Percentiles rank a stretch among this genome's conserved stretches.
Evolutionary conservation across 225 moss, liverwort and hornwort genomes (phyloP).

Genomic region (Anthoceros angustus): DNA sequence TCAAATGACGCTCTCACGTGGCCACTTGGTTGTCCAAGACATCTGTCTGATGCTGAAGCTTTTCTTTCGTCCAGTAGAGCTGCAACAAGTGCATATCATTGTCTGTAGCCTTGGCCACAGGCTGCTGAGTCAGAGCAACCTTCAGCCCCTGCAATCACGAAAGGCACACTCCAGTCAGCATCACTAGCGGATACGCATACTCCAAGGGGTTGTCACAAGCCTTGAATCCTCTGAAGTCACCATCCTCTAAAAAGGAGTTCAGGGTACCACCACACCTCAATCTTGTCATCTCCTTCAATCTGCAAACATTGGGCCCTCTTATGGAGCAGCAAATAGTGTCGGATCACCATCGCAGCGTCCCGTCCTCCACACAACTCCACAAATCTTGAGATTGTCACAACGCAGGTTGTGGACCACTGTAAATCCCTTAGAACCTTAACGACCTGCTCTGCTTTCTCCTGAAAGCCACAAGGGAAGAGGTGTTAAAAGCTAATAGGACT

Average conservation of each 20-base stretch:
- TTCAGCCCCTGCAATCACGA: conserved; percentile 65
- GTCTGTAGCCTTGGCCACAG: conserved; percentile 34
- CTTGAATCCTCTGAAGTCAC: not conserved
- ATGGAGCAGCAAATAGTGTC: conserved; percentile 32
- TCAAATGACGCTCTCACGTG: conserved; percentile 26
- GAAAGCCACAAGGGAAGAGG: conserved; percentile 9
- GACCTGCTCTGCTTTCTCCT: conserved; percentile 50
- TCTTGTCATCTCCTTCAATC: conserved; percentile 39
- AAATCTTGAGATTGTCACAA: conserved; percentile 50
- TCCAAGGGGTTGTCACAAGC: not conserved
- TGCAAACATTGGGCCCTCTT: conserved; percentile 36
- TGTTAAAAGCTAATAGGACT: not conserved
- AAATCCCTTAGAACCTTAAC: conserved; percentile 36
- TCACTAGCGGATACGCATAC: not conserved
- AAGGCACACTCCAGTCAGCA: not conserved
- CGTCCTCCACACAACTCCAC: conserved; percentile 69
- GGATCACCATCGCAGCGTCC: conserved; percentile 55
- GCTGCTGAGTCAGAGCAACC: conserved; percentile 52
- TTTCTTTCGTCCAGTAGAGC: conserved; percentile 78
- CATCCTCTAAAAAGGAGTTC: not conserved
- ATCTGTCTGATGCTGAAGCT: conserved; percentile 52
- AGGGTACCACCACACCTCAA: conserved; percentile 41
- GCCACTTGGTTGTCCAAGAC: conserved; percentile 44
- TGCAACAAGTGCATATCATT: conserved; percentile 58
- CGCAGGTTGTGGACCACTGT: conserved; percentile 38